These are phyloP conservation scores for Ballota nigra DNA, from an alignment of 257 asterid species.

Conservation along the genomic window DNA sequence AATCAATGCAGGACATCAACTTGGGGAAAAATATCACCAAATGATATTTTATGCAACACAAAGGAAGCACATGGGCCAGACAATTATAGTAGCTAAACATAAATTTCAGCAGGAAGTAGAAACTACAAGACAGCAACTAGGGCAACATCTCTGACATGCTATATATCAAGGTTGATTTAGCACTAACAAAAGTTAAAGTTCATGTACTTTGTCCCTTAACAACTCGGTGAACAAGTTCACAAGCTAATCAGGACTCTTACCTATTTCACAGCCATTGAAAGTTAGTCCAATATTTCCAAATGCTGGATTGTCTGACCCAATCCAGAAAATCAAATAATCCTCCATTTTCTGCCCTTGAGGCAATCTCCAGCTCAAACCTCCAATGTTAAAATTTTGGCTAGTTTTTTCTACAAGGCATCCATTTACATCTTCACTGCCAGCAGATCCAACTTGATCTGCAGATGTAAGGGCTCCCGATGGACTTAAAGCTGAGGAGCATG, in stretches of 20 bases:
- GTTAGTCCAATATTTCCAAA: slow-evolving; percentile 70
- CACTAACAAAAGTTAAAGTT: no score
- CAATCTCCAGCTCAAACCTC: slow-evolving; percentile 84
- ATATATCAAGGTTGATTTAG: no score
- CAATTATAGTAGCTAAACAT: neutral
- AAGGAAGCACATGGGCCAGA: slow-evolving; percentile 4
- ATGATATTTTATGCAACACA: neutral
- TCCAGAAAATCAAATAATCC: slow-evolving; percentile 78
- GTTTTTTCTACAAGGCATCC: slow-evolving; percentile 33
- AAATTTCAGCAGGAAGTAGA: slow-evolving; percentile 15
- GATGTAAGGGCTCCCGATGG: slow-evolving; percentile 41
- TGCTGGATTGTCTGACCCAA: slow-evolving; percentile 75
- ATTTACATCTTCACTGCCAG: slow-evolving; percentile 27
- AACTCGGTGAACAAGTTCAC: no score
- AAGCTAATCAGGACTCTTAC: slow-evolving; percentile 35
- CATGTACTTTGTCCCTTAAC: no score
- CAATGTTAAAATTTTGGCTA: slow-evolving; percentile 38
- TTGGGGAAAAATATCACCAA: slow-evolving; percentile 7
- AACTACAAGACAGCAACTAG: neutral
- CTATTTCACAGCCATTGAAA: slow-evolving; percentile 77
- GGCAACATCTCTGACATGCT: neutral
- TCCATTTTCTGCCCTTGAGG: slow-evolving; percentile 68
- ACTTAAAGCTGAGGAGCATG: slow-evolving; percentile 46
- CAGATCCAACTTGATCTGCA: slow-evolving; percentile 25
- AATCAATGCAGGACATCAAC: slow-evolving; percentile 24